These are phyloP conservation scores for Exophiala bonariae DNA, from an alignment of 2,329 filamentous ascomycete genomes.

Conservation along the genomic window DNA sequence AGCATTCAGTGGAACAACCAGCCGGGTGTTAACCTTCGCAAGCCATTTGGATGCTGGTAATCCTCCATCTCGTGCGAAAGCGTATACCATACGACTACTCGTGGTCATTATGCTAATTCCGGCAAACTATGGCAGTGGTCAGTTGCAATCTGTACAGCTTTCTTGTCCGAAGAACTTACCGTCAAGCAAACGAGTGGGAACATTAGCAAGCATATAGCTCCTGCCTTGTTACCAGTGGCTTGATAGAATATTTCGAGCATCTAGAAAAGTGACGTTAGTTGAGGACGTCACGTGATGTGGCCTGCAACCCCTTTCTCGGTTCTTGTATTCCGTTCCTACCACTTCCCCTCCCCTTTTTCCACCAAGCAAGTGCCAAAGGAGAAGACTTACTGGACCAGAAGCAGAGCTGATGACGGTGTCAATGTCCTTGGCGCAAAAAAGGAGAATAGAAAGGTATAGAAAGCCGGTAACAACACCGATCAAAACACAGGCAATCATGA, in stretches of 20 bases:
- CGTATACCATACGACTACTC: constrained; percentile 65
- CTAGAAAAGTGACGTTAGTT: background rate
- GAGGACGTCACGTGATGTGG: background rate
- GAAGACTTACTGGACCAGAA: constrained; percentile 47
- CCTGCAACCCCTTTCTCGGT: too few relatives aligned
- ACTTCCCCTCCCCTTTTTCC: too few relatives aligned
- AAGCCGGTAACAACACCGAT: constrained; percentile 65
- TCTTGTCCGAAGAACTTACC: constrained; percentile 9
- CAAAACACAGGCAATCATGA: constrained; percentile 65
- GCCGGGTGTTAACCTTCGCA: constrained; percentile 58
- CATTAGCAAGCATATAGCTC: constrained; percentile 65
- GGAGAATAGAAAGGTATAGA: constrained; percentile 61
- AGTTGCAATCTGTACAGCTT: background rate
- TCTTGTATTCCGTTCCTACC: too few relatives aligned
- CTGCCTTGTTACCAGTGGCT: constrained; percentile 61
- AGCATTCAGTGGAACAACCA: constrained; percentile 67
- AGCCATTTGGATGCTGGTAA: constrained; percentile 49
- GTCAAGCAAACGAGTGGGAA: constrained; percentile 30
- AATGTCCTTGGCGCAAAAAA: constrained; percentile 64
- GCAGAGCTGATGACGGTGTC: constrained; percentile 55
- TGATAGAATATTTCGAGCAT: constrained; percentile 63
- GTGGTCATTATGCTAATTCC: constrained; percentile 66
- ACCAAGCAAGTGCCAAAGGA: too few relatives aligned
- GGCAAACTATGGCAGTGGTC: constrained; percentile 57
- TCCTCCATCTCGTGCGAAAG: constrained; percentile 67